Conservation (phyloP, 1,139 yeast species). For the Saccharomycopsis crataegensis region DNA sequence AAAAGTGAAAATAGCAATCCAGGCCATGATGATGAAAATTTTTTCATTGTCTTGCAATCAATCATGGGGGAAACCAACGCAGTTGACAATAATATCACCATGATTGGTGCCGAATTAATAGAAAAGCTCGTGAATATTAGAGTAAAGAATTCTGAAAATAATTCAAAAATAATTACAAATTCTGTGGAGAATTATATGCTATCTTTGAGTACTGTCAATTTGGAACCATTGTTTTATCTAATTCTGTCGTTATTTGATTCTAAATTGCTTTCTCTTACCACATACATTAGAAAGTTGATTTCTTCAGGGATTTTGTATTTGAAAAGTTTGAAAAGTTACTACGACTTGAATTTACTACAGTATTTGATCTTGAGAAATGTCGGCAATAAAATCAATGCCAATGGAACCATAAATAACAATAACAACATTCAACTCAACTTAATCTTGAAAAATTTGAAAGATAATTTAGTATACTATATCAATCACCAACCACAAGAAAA, state of each 20-base stretch:
- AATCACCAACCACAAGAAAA: background rate
- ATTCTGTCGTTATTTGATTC: conserved; percentile 10
- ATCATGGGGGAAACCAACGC: background rate
- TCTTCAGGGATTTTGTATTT: conserved; percentile 76
- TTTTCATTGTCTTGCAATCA: too few species aligned
- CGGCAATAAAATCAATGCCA: conserved; percentile 4
- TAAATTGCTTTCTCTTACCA: conserved; percentile 21
- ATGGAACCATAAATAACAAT: background rate
- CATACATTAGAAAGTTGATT: conserved; percentile 68
- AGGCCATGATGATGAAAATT: background rate
- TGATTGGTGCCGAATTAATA: background rate
- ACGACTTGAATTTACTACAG: conserved; percentile 21
- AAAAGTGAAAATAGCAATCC: background rate
- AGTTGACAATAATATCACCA: background rate
- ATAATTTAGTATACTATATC: conserved; percentile 33
- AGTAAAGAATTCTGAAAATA: too few species aligned
- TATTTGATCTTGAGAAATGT: conserved; percentile 13
- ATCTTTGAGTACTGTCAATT: background rate
- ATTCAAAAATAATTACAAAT: background rate
- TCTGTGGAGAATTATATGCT: background rate
- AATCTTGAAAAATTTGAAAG: conserved; percentile 50
- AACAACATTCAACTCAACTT: conserved; percentile 32
- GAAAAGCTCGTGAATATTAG: background rate
- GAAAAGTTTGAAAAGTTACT: conserved; percentile 17
- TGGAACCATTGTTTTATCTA: conserved; percentile 11